Evolutionary conservation across 2,329 filamentous ascomycete species (phyloP).

Genomic region (Pseudopyrenochaeta lycopersici): DNA sequence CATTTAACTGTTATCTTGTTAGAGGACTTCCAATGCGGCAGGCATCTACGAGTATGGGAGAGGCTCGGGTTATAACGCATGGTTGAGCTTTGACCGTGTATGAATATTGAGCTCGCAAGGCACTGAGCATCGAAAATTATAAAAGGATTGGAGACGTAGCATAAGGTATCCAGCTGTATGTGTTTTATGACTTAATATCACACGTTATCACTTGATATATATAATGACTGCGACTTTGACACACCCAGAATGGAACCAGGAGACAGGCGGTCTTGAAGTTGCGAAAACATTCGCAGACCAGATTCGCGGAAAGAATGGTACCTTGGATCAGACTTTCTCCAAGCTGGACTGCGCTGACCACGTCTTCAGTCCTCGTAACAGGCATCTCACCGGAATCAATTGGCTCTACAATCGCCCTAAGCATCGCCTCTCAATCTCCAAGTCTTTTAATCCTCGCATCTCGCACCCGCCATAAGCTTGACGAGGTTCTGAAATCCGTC

Average conservation of each 20-base stretch:
- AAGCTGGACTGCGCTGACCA: slow-evolving; percentile 6
- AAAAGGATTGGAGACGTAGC: neutral
- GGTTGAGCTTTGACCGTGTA: neutral
- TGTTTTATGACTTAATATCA: neutral
- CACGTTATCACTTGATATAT: neutral
- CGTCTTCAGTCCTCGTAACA: slow-evolving; percentile 49
- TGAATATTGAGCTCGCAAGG: neutral
- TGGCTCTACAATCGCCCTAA: slow-evolving; percentile 38
- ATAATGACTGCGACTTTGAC: slow-evolving; percentile 34
- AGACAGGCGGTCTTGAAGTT: slow-evolving; percentile 43
- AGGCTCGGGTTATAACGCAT: neutral
- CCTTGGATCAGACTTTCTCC: neutral
- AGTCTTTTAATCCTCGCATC: slow-evolving; percentile 47
- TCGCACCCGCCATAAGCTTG: slow-evolving; percentile 55
- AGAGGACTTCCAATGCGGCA: neutral
- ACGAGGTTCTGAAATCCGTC: slow-evolving; percentile 50
- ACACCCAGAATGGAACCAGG: slow-evolving; percentile 45
- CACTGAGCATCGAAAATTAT: neutral
- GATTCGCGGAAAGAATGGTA: slow-evolving; percentile 40
- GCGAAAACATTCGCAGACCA: slow-evolving; percentile 38
- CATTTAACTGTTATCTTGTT: neutral
- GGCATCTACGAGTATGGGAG: too few relatives aligned
- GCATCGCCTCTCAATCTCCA: slow-evolving; percentile 39
- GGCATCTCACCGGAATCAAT: slow-evolving; percentile 42
- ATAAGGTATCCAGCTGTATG: neutral